Evolutionary conservation across 371 early-diverging fungal species (phyloP).

Genomic region (Rhizopus sp.): DNA sequence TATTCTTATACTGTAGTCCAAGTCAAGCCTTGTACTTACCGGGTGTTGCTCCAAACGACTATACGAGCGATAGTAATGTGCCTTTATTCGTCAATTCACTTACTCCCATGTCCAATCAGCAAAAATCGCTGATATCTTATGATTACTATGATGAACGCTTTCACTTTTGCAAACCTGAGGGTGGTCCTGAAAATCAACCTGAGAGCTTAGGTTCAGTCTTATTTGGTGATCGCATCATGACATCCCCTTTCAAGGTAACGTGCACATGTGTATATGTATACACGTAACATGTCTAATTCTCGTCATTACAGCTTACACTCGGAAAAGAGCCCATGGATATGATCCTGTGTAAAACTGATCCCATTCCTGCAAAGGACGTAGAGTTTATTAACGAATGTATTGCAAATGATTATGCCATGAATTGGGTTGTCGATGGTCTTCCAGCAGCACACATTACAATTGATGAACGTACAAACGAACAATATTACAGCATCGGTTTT

Average conservation of each 20-base stretch:
- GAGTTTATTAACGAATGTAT: conserved; percentile 86
- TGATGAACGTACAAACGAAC: conserved; percentile 60
- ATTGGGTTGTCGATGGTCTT: conserved; percentile 92
- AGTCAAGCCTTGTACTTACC: conserved; percentile 83
- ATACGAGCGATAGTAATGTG: conserved; percentile 67
- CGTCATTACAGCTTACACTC: conserved; percentile 25
- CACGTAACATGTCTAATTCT: not conserved
- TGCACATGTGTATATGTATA: not conserved
- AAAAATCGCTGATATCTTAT: conserved; percentile 82
- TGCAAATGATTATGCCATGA: conserved; percentile 76
- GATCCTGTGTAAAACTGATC: conserved; percentile 60
- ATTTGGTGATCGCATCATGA: conserved; percentile 95
- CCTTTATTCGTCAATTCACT: conserved; percentile 88
- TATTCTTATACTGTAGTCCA: conserved; percentile 4
- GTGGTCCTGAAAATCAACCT: conserved; percentile 65
- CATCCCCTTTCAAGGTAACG: conserved; percentile 78
- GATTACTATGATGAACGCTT: conserved; percentile 84
- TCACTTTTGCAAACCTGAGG: conserved; percentile 83
- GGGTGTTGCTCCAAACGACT: conserved; percentile 92
- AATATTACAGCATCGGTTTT: conserved; percentile 81
- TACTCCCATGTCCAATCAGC: conserved; percentile 69
- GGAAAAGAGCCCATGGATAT: conserved; percentile 55
- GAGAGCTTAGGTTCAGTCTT: conserved; percentile 91
- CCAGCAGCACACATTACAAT: conserved; percentile 78
- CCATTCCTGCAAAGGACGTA: conserved; percentile 72